Conservation (phyloP, 768 basidiomycete genomes). For the Pulveroboletus ravenelii region DNA sequence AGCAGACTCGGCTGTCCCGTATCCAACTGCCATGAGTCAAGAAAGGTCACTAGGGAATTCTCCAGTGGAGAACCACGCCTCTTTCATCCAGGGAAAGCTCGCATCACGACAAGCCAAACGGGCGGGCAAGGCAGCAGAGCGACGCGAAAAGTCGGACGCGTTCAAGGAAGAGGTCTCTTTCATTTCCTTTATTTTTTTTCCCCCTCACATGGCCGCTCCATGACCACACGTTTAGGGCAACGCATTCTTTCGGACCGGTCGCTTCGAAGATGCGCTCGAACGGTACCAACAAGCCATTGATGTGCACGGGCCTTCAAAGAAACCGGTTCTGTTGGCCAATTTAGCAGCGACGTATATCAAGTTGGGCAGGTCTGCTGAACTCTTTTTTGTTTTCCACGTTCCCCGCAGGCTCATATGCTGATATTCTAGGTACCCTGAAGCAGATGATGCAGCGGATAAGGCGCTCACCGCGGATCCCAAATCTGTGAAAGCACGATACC, state of each 20-base stretch:
- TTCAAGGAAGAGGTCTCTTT: constrained; percentile 27
- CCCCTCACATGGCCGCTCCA: no score
- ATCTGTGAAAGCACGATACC: constrained; percentile 33
- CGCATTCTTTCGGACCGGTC: constrained; percentile 33
- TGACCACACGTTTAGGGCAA: constrained; percentile 33
- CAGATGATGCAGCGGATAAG: constrained; percentile 25
- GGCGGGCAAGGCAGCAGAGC: constrained; percentile 16
- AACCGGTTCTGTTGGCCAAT: constrained; percentile 39
- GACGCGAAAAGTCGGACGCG: constrained; percentile 21
- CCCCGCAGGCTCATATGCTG: no score
- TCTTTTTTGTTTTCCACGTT: no score
- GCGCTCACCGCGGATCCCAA: constrained; percentile 29
- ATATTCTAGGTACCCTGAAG: constrained; percentile 24
- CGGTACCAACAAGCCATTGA: constrained; percentile 39
- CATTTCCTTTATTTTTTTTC: no score
- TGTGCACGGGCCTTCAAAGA: constrained; percentile 30
- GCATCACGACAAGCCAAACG: constrained; percentile 11
- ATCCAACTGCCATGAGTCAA: constrained; percentile 2
- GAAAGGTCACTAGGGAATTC: no score
- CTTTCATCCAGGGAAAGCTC: constrained; percentile 3
- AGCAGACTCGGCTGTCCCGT: no score
- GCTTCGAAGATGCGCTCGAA: constrained; percentile 36
- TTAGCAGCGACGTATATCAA: constrained; percentile 41
- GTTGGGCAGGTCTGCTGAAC: constrained; percentile 29
- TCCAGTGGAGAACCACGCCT: not conserved